A percentile compares a stretch with the other conserved stretches of the same genome.
phyloP scores from a whole-genome alignment of 2,329 filamentous ascomycete genomes.

The Aspergillus eucalypticola region DNA sequence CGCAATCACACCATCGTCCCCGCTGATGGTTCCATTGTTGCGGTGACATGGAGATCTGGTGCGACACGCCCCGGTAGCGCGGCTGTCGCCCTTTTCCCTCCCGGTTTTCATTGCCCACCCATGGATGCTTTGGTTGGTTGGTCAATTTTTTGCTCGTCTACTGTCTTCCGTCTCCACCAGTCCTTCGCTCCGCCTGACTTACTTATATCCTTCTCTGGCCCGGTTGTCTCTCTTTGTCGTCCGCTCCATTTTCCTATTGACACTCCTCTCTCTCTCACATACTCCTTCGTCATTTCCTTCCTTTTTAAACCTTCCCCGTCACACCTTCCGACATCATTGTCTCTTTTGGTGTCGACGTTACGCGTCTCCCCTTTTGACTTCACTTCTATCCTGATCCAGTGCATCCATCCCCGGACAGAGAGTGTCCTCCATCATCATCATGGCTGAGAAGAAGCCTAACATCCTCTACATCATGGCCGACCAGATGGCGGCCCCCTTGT shows the following conservation, averaged over 20 bases:
- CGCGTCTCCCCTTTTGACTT: not conserved
- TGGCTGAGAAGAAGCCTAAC: slow-evolving; percentile 62
- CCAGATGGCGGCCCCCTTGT: slow-evolving; percentile 83
- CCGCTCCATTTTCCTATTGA: not conserved
- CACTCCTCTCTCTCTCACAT: not conserved
- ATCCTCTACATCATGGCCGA: slow-evolving; percentile 96
- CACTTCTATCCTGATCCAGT: not conserved
- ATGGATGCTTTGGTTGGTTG: not conserved
- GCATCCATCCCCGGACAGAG: not conserved
- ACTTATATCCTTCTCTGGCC: slow-evolving; percentile 12
- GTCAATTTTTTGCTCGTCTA: slow-evolving; percentile 2
- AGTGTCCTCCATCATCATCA: slow-evolving; percentile 19
- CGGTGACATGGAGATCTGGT: slow-evolving; percentile 23
- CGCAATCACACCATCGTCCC: slow-evolving; percentile 27
- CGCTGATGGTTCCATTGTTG: slow-evolving; percentile 27
- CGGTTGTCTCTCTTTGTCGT: not conserved
- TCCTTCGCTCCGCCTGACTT: slow-evolving; percentile 1
- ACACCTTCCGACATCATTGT: not conserved
- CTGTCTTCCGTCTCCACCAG: slow-evolving; percentile 13
- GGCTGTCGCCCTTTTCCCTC: slow-evolving; percentile 20
- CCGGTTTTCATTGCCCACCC: slow-evolving; percentile 24
- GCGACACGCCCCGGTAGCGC: slow-evolving; percentile 11
- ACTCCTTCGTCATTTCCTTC: not conserved
- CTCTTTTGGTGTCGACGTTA: too few relatives aligned
- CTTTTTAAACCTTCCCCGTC: not conserved